phyloP scores from a whole-genome alignment of 495 filamentous ascomycete species.

The Annulohypoxylon stygium region DNA sequence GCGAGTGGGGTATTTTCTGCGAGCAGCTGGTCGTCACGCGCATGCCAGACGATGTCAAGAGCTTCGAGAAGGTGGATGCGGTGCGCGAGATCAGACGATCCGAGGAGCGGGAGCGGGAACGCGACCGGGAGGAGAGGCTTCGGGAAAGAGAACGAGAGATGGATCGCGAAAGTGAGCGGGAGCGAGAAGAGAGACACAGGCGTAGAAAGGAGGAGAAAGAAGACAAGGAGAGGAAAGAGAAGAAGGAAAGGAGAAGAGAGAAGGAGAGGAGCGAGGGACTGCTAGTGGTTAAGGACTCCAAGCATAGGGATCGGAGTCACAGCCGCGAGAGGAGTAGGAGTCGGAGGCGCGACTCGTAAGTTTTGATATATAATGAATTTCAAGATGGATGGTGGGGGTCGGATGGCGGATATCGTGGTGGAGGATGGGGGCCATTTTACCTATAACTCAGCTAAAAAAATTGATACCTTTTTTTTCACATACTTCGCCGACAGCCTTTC shows the following conservation, averaged over 20 bases:
- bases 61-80: slow-evolving; percentile 56
- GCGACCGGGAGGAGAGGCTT: slow-evolving; percentile 47
- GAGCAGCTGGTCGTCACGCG: slow-evolving; percentile 64
- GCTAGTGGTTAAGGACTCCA: slow-evolving; percentile 47
- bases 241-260: slow-evolving; percentile 1
- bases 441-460: background rate
- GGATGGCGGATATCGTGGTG: background rate
- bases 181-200: background rate
- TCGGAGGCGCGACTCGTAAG: slow-evolving; percentile 40
- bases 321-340: slow-evolving; percentile 53
- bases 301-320: slow-evolving; percentile 52
- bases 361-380: background rate
- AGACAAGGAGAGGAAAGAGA: background rate
- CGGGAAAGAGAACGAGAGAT: slow-evolving; percentile 36
- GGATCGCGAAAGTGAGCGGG: slow-evolving; percentile 44
- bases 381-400: background rate
- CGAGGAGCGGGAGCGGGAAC: slow-evolving; percentile 49
- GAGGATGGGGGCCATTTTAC: background rate
- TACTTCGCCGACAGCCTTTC: background rate
- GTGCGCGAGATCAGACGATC: slow-evolving; percentile 37
- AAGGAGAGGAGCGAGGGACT: slow-evolving; percentile 45
- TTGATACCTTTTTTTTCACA: slow-evolving; percentile 7
- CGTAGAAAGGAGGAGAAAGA: slow-evolving; percentile 1
- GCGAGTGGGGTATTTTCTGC: slow-evolving; percentile 67
- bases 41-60: slow-evolving; percentile 66